Evolutionary conservation across 805 yeast species (phyloP), one percentile per base, ranked within the genome.

Genomic region (Metschnikowia peoriensis): DNA sequence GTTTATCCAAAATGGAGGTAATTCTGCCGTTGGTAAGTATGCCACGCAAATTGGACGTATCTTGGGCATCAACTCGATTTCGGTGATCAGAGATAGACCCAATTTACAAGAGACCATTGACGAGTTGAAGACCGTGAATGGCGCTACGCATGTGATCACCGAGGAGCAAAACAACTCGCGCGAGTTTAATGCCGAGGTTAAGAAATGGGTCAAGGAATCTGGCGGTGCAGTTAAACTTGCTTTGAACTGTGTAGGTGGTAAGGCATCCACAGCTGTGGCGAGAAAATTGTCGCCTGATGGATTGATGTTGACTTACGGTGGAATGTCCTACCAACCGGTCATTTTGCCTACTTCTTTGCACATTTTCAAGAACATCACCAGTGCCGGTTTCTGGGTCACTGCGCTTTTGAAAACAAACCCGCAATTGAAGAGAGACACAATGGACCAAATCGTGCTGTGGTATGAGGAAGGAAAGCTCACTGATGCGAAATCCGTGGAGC

Each of bases 1-100:
- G 96, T 82, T 94, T 57, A 84, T 94, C 56, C 98, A 94, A 72
- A 94, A 93, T 63, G 99, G 97, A 34, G 98, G 97, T 37, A 94
- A 90, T 59, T 89, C 97, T 7, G 96, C 94, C 29, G 99, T 94
- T 10, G 97, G 97, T 6, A 84, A 90, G 60, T 85, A 88, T 61
- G 98, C 96, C 7, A 79, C 90, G 46, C 99, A 94, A 70, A 81
- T 94, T 49, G 97, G 89, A 32, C 82, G 82, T 58, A 75, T 84
- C 29, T 77, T 86, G 67, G 97, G 96, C 1, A 70, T 85, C 65
- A 89, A 90, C 62, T 89, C 96, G 10, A 80, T 94, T 59, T 85
- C 89, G 55, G 94, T 94, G 43, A 87, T 94, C 47, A 84, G 99
- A 68, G 89, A 89, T 64, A 82, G 98, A 61, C 87, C 85, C 35